A percentile compares a stretch with the other conserved stretches of the same genome.
These are phyloP conservation scores for Obelidium mucronatum DNA, from an alignment of 192 early-diverging fungal genomes.

Conservation along the genomic window DNA sequence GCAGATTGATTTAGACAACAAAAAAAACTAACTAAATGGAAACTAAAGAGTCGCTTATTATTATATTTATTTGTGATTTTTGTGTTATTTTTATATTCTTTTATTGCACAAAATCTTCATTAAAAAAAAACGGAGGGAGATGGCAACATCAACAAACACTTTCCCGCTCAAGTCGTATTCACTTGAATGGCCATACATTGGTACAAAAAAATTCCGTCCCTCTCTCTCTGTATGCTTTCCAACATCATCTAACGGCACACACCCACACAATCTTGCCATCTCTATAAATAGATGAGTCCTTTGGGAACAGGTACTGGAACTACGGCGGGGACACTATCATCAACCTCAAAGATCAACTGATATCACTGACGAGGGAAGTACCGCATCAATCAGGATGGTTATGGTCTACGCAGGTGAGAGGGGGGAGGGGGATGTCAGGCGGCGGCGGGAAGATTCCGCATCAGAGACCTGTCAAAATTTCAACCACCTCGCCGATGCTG, in stretches of 20 bases:
- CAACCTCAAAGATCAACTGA: slow-evolving; percentile 75
- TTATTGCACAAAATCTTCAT: background rate
- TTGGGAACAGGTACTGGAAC: slow-evolving; percentile 79
- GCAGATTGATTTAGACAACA: too few relatives aligned
- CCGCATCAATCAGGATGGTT: slow-evolving; percentile 81
- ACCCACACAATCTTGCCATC: background rate
- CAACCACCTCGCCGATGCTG: background rate
- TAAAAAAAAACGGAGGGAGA: background rate
- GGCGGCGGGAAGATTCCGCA: background rate
- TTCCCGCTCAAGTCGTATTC: slow-evolving; percentile 10
- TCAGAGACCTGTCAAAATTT: background rate
- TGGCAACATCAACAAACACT: background rate
- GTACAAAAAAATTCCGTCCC: too few relatives aligned
- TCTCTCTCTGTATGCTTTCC: background rate
- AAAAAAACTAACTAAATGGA: too few relatives aligned
- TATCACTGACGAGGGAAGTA: slow-evolving; percentile 82
- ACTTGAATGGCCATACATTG: background rate
- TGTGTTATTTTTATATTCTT: too few relatives aligned
- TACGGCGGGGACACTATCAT: slow-evolving; percentile 91
- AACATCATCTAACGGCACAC: too few relatives aligned
- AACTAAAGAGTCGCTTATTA: too few relatives aligned
- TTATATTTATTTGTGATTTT: too few relatives aligned
- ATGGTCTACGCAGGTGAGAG: slow-evolving; percentile 66
- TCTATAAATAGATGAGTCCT: background rate
- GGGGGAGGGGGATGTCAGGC: too few relatives aligned